A percentile compares a stretch with the other conserved stretches of the same genome.
phyloP scores from a whole-genome alignment of 2,329 filamentous ascomycete genomes.

The Diaporthe sp. region DNA sequence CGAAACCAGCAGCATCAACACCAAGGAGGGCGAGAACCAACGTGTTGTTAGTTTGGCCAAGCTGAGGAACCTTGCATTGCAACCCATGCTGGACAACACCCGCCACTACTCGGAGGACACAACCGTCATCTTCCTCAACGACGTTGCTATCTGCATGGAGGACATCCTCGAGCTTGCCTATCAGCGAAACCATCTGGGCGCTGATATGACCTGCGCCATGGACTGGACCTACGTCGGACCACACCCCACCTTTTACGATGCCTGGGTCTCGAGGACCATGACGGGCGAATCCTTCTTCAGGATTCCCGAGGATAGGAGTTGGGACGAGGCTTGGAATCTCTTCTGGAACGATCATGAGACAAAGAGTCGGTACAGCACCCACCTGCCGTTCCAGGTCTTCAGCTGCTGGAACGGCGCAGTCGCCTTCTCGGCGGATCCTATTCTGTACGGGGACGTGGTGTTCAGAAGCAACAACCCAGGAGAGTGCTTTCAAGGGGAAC shows the following conservation, averaged over 20 bases:
- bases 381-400: constrained; percentile 71
- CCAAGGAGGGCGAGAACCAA: constrained; percentile 51
- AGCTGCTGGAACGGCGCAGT: constrained; percentile 73
- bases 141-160: constrained; percentile 66
- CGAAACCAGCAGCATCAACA: constrained; percentile 59
- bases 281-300: constrained; percentile 69
- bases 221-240: constrained; percentile 66
- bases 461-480: constrained; percentile 58
- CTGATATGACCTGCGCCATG: constrained; percentile 71
- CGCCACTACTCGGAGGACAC: constrained; percentile 51
- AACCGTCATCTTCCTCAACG: constrained; percentile 67
- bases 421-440: constrained; percentile 61
- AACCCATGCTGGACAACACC: constrained; percentile 56
- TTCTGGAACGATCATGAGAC: constrained; percentile 65
- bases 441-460: constrained; percentile 58
- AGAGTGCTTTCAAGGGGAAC: constrained; percentile 70
- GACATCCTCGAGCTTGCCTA: constrained; percentile 70
- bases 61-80: constrained; percentile 67
- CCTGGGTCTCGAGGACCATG: constrained; percentile 68
- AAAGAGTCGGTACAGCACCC: constrained; percentile 49
- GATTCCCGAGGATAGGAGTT: constrained; percentile 63
- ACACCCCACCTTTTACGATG: constrained; percentile 68
- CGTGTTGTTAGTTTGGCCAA: constrained; percentile 63
- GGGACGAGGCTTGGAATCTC: constrained; percentile 63
- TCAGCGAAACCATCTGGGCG: constrained; percentile 60